Evolutionary conservation across 306 rosid species (phyloP), one percentile per base, ranked within the genome.

Genomic region (Prunus mira): DNA sequence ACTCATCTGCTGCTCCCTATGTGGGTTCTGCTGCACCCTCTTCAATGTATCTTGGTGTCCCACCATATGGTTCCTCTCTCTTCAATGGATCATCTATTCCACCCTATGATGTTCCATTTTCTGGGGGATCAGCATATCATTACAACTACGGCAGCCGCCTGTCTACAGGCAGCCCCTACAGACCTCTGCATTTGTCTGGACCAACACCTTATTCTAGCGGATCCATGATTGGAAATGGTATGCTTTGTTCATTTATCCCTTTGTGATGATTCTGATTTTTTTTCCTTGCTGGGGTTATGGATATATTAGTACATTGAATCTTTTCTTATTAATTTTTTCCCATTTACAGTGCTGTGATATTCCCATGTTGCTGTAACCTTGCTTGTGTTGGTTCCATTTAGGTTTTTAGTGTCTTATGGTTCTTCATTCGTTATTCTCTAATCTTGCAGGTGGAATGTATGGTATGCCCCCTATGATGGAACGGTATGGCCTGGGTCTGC

Each of bases 111-210:
- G 90, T 92, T 76, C 98, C 98, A 24, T 96, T 86, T 86, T 83
- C 93, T 30, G 97, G 96, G 81, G 98, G 97, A 67, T 91, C 99
- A 38, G 97, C 98, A 30, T 92, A 96, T 73, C 99, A 89, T 79
- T 96, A 96, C 89, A 96, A 91, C 78, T 92, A 92, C 34, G 87
- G 92, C 45, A 86, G 82, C 74, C 97, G 91, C 51, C 82, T 91
- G 57, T 89, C 98, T 76, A 88, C 91, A 24, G 97, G 96, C 67
- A 92, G 96, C 83, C 98, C 98, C 45, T 96, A 89, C 76, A 86
- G 99, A 69, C 93, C 98, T 70, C 76, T 96, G 85, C 97, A 92
- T 84, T 69, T 92, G 74, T 76, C 99, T 57, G 98, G 87, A 72
- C 98, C 98, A 12, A 24, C 93, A 78, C 98, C 97, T 55, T 96